Evolutionary conservation across 2,329 filamentous ascomycete genomes (phyloP), one percentile per base, ranked within the genome.

Genomic region (Helicocarpus griseus): DNA sequence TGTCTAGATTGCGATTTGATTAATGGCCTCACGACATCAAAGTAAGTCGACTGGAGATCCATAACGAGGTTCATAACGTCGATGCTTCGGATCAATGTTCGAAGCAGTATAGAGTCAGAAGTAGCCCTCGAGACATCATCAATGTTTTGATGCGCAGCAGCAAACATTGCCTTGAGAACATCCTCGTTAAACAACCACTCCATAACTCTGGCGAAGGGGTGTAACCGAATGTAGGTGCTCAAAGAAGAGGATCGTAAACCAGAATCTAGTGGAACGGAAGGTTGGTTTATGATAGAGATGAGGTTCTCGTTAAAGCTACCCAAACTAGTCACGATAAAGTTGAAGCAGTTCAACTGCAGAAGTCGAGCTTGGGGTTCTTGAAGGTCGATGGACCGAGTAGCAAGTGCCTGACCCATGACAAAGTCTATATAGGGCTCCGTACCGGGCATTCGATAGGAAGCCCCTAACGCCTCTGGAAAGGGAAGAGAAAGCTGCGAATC

Each of bases 131-230:
- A 81, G 38, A 96, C 79, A 53, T 87, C 83, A 6, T 78, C 74
- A 14, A 85, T 72, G 58, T 91, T 81, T 64, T 94, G 85, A 58
- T 91, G 86, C 28, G 93, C 81, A 9, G 86, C 81, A 52, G 81
- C 77, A 67, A 96, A 91, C 1, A 98, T 71, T 13, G 85, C 81
- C 57, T 80, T 80, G 61, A 95, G 81, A 21, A 96, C 87, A 57
- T 86, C 88, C 62, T 94, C 88, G 64, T 95, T 96, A 69, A 95
- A 95, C 69, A 98, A 81, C 89, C 93, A 97, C 64, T 98, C 93
- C 87, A 97, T 96, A 14, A 95, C 85, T 53, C 94, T 82, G 2
- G 87, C 83, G 63, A 97, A 98, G 0, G 94, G 91, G 69, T 98
- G 94, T 49, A 95, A 78, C 22, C 83, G 81, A 53, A 93, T 82